phyloP scores from a whole-genome alignment of 1,139 yeast genomes.

The Citeromyces hawaiiensis region DNA sequence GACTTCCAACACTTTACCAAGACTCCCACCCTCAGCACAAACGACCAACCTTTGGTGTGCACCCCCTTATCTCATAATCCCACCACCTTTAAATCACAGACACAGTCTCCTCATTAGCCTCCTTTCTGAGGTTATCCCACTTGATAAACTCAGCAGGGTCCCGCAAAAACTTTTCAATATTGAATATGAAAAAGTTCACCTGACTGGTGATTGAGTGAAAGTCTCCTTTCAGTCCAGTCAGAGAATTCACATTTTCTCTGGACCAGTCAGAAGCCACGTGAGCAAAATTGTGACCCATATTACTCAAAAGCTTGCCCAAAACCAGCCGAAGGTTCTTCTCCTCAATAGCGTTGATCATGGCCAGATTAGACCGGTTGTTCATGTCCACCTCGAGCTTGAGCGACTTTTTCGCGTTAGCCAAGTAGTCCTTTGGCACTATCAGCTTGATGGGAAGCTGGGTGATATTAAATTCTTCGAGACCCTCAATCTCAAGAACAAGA shows the following conservation, averaged over 20 bases:
- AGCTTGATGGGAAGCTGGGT: constrained; percentile 13
- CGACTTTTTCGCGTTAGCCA: constrained; percentile 22
- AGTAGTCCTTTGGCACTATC: constrained; percentile 15
- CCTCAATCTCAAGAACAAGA: constrained; percentile 14
- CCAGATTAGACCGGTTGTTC: constrained; percentile 12
- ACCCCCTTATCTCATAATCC: too few relatives aligned
- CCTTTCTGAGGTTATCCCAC: constrained; percentile 9
- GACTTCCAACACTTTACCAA: too few relatives aligned
- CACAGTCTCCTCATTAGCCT: background rate
- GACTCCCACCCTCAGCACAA: too few relatives aligned
- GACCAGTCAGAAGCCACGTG: constrained; percentile 10
- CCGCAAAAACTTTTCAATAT: constrained; percentile 16
- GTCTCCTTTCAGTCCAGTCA: background rate
- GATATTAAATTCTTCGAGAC: constrained; percentile 12
- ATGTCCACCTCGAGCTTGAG: constrained; percentile 19
- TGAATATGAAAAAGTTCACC: constrained; percentile 14
- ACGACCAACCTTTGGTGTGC: too few relatives aligned
- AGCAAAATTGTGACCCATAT: constrained; percentile 14
- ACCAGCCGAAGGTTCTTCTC: constrained; percentile 14
- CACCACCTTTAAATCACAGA: too few relatives aligned
- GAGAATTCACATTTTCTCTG: constrained; percentile 3
- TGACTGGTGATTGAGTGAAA: constrained; percentile 15
- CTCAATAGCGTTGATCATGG: constrained; percentile 12
- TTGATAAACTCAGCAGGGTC: constrained; percentile 12
- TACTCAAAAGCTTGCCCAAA: constrained; percentile 15